Evolutionary conservation across 1,284 basidiomycete genomes (phyloP).

Genomic region (Rhodofomes roseus): DNA sequence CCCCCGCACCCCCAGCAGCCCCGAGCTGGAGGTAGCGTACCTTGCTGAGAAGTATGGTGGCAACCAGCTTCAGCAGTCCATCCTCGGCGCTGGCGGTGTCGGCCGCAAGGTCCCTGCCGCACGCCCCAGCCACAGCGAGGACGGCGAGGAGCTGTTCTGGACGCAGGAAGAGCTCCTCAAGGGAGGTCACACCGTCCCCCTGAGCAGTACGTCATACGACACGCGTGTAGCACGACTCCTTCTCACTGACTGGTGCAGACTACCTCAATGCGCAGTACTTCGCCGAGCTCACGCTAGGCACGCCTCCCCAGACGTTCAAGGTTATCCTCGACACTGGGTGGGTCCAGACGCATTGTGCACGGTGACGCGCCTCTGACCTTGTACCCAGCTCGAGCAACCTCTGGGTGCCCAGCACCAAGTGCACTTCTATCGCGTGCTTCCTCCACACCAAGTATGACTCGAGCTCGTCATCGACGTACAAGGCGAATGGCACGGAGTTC

Average conservation of each 20-base stretch:
- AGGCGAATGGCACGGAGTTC: slow-evolving; percentile 89
- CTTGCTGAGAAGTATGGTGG: slow-evolving; percentile 83
- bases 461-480: slow-evolving; percentile 81
- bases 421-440: slow-evolving; percentile 98
- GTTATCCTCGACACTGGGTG: slow-evolving; percentile 87
- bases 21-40: slow-evolving; percentile 73
- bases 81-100: slow-evolving; percentile 70
- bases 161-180: slow-evolving; percentile 73
- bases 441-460: slow-evolving; percentile 94
- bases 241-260: slow-evolving; percentile 43
- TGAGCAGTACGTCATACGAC: slow-evolving; percentile 70
- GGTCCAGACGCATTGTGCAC: slow-evolving; percentile 3
- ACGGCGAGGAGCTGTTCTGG: slow-evolving; percentile 73
- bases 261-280: slow-evolving; percentile 99
- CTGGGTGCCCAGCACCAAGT: slow-evolving; percentile 88
- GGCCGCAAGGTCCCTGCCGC: slow-evolving; percentile 59
- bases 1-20: slow-evolving; percentile 54
- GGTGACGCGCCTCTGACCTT: slow-evolving; percentile 10
- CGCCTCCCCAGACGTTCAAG: slow-evolving; percentile 82
- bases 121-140: slow-evolving; percentile 35
- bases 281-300: slow-evolving; percentile 83
- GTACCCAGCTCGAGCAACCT: slow-evolving; percentile 77
- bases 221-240: background rate
- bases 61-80: slow-evolving; percentile 54
- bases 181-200: slow-evolving; percentile 86